Conservation (phyloP, 257 asterid species). For the Ilex aquifolium region DNA sequence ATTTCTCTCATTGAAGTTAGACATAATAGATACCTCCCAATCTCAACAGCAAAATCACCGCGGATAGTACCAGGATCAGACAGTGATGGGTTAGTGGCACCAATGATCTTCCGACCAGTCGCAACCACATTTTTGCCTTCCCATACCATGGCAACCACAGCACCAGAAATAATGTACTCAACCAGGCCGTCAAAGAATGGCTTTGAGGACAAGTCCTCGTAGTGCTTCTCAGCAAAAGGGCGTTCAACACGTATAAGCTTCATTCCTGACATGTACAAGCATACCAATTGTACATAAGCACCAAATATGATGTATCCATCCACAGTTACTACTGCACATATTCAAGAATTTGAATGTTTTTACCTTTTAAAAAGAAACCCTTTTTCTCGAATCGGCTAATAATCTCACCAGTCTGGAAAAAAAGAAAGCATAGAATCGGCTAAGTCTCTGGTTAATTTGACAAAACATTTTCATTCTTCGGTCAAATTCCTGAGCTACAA, state of each 20-base stretch:
- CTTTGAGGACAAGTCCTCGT: not conserved
- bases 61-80: not conserved
- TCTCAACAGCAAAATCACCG: not conserved
- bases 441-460: not conserved
- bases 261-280: not conserved
- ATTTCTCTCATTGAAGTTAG: not conserved
- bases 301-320: no score
- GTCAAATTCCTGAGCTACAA: no score
- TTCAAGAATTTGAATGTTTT: no score
- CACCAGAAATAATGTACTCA: not conserved
- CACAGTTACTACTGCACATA: no score
- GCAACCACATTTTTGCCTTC: not conserved
- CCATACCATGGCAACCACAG: not conserved
- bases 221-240: not conserved
- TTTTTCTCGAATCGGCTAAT: slow-evolving; percentile 1
- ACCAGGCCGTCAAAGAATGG: not conserved
- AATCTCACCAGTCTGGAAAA: not conserved
- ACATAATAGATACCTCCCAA: not conserved
- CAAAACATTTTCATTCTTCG: not conserved
- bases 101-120: not conserved
- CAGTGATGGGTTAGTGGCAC: not conserved
- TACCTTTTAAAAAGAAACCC: not conserved
- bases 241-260: not conserved
- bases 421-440: not conserved
- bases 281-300: no score